Conservation (phyloP, 768 basidiomycete species). For the Goffeauzyma gilvescens region DNA sequence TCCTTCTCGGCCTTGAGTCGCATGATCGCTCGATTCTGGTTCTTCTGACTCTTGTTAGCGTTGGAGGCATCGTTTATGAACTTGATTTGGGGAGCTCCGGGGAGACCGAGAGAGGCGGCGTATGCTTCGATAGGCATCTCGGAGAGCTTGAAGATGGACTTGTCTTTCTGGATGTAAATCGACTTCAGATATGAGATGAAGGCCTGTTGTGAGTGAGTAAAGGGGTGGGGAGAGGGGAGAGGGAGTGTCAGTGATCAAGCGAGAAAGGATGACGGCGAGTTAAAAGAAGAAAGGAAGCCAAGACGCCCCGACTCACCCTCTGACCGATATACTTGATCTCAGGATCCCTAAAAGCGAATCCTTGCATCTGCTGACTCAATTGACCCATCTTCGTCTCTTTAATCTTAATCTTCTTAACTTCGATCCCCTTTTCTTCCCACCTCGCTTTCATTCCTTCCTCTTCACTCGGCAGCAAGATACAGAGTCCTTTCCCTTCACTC, state of each 20-base stretch:
- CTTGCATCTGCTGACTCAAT: conserved; percentile 75
- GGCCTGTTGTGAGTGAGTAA: conserved; percentile 46
- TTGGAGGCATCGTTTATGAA: conserved; percentile 40
- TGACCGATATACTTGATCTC: conserved; percentile 96
- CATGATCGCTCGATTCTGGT: conserved; percentile 39
- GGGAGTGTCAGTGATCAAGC: background rate
- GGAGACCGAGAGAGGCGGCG: conserved; percentile 75
- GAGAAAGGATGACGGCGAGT: background rate
- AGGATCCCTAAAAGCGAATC: conserved; percentile 78
- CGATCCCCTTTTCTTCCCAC: conserved; percentile 52
- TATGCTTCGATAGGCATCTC: conserved; percentile 65
- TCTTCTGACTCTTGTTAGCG: conserved; percentile 62
- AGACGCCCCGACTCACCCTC: conserved; percentile 45
- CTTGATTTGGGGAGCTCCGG: conserved; percentile 89
- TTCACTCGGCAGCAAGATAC: conserved; percentile 74
- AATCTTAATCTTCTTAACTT: conserved; percentile 58
- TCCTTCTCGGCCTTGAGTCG: conserved; percentile 16
- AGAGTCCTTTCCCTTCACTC: conserved; percentile 63
- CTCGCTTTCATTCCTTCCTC: conserved; percentile 70
- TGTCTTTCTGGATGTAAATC: conserved; percentile 80
- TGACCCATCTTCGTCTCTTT: conserved; percentile 66
- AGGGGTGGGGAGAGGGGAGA: background rate
- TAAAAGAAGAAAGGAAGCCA: no score
- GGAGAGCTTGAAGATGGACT: conserved; percentile 68
- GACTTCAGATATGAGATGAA: conserved; percentile 92